phyloP scores from a whole-genome alignment of 2,329 filamentous ascomycete species.

The Colletotrichum abscissum region DNA sequence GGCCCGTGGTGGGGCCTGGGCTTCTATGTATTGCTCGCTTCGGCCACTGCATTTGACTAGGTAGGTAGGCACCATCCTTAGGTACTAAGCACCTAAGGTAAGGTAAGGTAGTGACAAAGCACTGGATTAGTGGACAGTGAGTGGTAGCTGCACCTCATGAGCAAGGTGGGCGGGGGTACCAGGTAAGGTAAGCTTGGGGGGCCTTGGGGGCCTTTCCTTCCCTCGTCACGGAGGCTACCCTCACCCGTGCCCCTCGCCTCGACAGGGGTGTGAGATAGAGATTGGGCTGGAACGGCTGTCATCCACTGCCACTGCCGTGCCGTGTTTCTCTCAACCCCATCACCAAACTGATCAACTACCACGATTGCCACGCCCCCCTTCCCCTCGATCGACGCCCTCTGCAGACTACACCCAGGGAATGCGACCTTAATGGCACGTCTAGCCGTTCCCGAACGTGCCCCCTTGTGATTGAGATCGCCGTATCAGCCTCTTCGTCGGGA shows the following conservation, averaged over 20 bases:
- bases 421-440: conserved; percentile 34
- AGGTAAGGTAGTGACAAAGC: too few relatives aligned
- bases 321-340: not conserved
- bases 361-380: not conserved
- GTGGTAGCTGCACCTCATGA: too few relatives aligned
- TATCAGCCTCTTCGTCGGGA: conserved; percentile 18
- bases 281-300: conserved; percentile 4
- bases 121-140: too few relatives aligned
- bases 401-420: conserved; percentile 20
- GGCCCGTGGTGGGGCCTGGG: conserved; percentile 16
- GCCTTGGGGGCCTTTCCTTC: not conserved
- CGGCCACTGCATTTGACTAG: conserved; percentile 1
- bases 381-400: not conserved
- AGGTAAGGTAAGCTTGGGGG: not conserved
- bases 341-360: not conserved
- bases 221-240: not conserved
- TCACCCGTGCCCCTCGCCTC: not conserved
- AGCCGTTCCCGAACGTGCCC: not conserved
- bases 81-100: too few relatives aligned
- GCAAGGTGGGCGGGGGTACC: not conserved
- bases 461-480: conserved; percentile 8
- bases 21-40: not conserved
- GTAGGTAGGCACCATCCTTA: too few relatives aligned
- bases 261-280: not conserved
- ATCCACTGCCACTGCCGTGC: not conserved